Evolutionary conservation across 2,329 filamentous ascomycete genomes (phyloP).

Genomic region (Grosmannia clavigera): DNA sequence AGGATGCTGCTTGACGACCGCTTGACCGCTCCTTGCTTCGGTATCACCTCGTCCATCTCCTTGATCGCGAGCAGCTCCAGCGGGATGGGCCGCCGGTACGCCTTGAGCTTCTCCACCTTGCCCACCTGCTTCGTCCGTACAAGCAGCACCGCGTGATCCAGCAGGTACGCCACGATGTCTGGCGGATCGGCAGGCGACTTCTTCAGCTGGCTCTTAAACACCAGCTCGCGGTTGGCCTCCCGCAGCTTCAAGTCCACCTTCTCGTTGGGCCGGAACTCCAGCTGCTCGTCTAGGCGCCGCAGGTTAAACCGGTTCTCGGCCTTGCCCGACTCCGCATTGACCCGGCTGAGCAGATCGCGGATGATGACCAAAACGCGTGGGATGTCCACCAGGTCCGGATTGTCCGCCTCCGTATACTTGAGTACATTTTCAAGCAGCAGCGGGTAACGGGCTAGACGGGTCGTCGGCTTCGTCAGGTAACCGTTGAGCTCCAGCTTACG

Average conservation of each 20-base stretch:
- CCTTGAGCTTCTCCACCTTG: conserved; percentile 88
- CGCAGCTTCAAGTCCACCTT: conserved; percentile 89
- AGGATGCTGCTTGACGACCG: conserved; percentile 72
- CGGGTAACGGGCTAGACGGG: conserved; percentile 85
- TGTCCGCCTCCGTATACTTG: conserved; percentile 83
- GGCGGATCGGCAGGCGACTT: conserved; percentile 79
- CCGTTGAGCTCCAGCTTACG: conserved; percentile 94
- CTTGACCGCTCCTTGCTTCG: conserved; percentile 66
- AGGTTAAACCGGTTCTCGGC: conserved; percentile 97
- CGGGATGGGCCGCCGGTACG: conserved; percentile 86
- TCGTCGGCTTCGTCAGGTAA: conserved; percentile 95
- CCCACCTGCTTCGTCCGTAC: conserved; percentile 85
- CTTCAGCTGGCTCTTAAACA: conserved; percentile 91
- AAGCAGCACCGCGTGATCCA: conserved; percentile 88
- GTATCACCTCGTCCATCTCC: conserved; percentile 95
- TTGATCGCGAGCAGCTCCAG: conserved; percentile 84
- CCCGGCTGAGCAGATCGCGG: conserved; percentile 71
- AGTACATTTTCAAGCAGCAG: conserved; percentile 80
- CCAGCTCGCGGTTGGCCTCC: conserved; percentile 81
- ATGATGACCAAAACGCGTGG: conserved; percentile 81
- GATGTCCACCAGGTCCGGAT: conserved; percentile 81
- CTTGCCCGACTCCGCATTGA: conserved; percentile 92
- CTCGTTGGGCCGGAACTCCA: conserved; percentile 83
- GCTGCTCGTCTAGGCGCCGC: conserved; percentile 77
- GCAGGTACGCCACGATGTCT: conserved; percentile 89